Base-by-base conservation (phyloP, 2,329 filamentous ascomycete genomes). In the Penicillium sclerotigenum region DNA sequence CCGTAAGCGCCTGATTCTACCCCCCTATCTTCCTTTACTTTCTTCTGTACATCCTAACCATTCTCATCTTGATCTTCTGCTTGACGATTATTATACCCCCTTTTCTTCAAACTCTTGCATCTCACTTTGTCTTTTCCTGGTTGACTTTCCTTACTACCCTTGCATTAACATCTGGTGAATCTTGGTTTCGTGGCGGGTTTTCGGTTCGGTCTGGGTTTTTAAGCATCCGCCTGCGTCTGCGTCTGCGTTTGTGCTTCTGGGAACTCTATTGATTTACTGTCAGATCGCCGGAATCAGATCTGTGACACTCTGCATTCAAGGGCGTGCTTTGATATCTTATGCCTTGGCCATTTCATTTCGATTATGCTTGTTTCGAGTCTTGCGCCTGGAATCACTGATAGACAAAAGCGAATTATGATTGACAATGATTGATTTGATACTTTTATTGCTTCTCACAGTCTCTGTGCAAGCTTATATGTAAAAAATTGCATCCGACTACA, bases 11-110 rank as follows among this genome's bases (percentile, higher is more conserved):
- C 8, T 66, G 52, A 60, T 11, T 26, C 13, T 36, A 8, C 16
- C 10, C 14, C 38, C 28, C 22, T 20, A n/a, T 29, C 40, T n/a
- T 54, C n/a, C 28, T 36, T 51, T 26, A 11, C 16, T 37, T 45
- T 53, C 50, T 56, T 36, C 48, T 64, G 62, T 63, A 63, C 54
- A 64, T 60, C 57, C 53, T 50, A 56, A 45, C 53, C 33, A 37
- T 50, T 60, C 54, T 59, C 52, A 63, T 59, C 51, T 47, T 51
- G 54, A 53, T 56, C 54, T 53, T 52, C 54, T 53, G 49, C 24
- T 56, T 56, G 48, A 56, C 54, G 54, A 56, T 56, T 54, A 57
- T 58, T 57, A 58, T 58, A 56, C 53, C 47, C 53, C 52, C 38
- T 55, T 56, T 54, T 45, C 57, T 52, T 41, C 57, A 45, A 52